phyloP scores from a whole-genome alignment of 2,329 filamentous ascomycete genomes.

The Xenosphaeropsis pyriputrescens region DNA sequence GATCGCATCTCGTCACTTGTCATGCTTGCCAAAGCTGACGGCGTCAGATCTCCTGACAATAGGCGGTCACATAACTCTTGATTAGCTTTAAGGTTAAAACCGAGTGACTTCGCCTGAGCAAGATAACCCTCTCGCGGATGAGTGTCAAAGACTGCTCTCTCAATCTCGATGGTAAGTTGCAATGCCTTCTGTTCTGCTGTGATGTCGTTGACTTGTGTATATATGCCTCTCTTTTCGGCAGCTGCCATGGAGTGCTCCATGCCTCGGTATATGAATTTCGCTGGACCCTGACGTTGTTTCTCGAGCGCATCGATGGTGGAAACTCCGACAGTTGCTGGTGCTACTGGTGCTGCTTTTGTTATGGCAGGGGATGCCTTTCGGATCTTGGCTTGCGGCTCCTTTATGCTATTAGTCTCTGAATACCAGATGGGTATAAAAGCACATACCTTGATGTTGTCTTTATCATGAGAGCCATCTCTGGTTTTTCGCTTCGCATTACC shows the following conservation, averaged over 20 bases:
- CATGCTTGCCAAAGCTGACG: conserved; percentile 76
- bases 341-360: conserved; percentile 10
- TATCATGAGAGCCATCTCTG: conserved; percentile 38
- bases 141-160: conserved; percentile 50
- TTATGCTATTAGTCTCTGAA: neutral
- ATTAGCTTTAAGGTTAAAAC: conserved; percentile 85
- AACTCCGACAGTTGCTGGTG: conserved; percentile 26
- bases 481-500: conserved; percentile 39
- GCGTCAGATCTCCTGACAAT: conserved; percentile 55
- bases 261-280: conserved; percentile 55
- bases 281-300: conserved; percentile 50
- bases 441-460: conserved; percentile 14
- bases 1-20: conserved; percentile 81
- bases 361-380: conserved; percentile 39
- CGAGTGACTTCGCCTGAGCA: conserved; percentile 58
- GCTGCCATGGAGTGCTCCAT: conserved; percentile 51
- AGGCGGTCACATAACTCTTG: conserved; percentile 61
- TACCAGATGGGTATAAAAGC: neutral
- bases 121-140: conserved; percentile 36
- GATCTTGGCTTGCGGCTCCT: conserved; percentile 30
- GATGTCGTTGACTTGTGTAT: conserved; percentile 46
- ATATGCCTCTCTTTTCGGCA: conserved; percentile 50
- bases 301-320: conserved; percentile 39
- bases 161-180: conserved; percentile 62
- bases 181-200: conserved; percentile 51